phyloP scores from a whole-genome alignment of 139 green algal genomes.

The Picochlorum sp. region DNA sequence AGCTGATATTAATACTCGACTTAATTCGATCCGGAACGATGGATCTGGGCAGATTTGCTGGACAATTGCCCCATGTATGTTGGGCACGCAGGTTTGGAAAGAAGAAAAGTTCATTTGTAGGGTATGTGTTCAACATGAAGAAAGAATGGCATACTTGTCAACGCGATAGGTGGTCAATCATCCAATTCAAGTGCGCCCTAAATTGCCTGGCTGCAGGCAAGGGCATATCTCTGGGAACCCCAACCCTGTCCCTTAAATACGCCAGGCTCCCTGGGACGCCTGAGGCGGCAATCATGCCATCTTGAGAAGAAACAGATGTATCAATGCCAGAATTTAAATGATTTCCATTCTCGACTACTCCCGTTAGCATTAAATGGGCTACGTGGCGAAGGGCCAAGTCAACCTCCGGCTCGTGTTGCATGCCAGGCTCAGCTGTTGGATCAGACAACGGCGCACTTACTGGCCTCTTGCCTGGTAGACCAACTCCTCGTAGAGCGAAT shows the following conservation, averaged over 20 bases:
- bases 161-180: slow-evolving; percentile 20
- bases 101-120: background rate
- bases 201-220: slow-evolving; percentile 76
- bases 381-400: slow-evolving; percentile 68
- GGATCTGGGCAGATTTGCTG: too few relatives aligned
- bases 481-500: slow-evolving; percentile 69
- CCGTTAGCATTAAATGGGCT: slow-evolving; percentile 62
- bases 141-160: background rate
- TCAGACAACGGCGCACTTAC: slow-evolving; percentile 69
- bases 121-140: background rate
- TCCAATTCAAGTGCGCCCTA: slow-evolving; percentile 76
- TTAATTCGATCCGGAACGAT: too few relatives aligned
- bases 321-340: background rate
- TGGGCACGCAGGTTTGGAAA: too few relatives aligned
- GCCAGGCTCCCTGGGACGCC: slow-evolving; percentile 16
- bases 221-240: slow-evolving; percentile 75
- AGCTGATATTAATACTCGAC: too few relatives aligned
- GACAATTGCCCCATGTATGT: too few relatives aligned
- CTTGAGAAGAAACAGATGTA: background rate
- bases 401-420: slow-evolving; percentile 22
- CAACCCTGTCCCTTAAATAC: slow-evolving; percentile 75
- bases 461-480: slow-evolving; percentile 42
- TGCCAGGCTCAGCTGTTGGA: slow-evolving; percentile 46
- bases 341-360: slow-evolving; percentile 38
- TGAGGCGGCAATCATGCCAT: slow-evolving; percentile 8